phyloP scores from a whole-genome alignment of 345 rosid genomes.

The Kandelia obovata region DNA sequence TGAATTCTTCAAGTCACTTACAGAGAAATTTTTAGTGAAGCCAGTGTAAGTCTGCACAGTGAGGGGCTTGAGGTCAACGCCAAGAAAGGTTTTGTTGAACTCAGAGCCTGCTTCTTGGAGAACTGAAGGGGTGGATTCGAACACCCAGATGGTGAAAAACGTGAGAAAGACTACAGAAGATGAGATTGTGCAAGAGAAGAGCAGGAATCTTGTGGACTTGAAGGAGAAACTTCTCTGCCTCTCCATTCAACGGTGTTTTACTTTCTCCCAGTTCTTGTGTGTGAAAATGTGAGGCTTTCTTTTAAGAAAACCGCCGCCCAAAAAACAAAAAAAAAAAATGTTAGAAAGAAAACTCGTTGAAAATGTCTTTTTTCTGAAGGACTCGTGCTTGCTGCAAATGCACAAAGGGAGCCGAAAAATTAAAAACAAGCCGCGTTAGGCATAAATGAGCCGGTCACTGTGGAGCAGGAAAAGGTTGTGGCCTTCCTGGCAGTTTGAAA shows the following conservation, averaged over 20 bases:
- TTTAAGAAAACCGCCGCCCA: neutral
- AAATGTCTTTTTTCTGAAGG: neutral
- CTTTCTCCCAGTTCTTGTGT: constrained; percentile 1
- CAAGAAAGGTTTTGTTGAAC: constrained; percentile 32
- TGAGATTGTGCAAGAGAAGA: constrained; percentile 46
- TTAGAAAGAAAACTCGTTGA: neutral
- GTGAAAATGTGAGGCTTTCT: neutral
- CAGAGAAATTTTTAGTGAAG: constrained; percentile 29
- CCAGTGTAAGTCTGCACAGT: constrained; percentile 25
- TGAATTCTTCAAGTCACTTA: constrained; percentile 21
- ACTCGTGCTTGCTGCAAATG: neutral
- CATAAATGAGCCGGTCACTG: neutral
- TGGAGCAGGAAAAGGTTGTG: neutral
- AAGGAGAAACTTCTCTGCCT: constrained; percentile 72
- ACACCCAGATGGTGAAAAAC: constrained; percentile 49
- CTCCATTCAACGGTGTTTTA: constrained; percentile 45
- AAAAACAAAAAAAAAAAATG: neutral
- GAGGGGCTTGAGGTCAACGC: constrained; percentile 20
- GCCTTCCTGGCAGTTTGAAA: neutral
- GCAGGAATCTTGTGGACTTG: constrained; percentile 56
- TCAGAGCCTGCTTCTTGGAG: constrained; percentile 35
- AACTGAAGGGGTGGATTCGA: constrained; percentile 51
- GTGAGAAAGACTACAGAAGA: constrained; percentile 53
- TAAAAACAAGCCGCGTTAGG: neutral
- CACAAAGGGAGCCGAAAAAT: neutral